phyloP scores from a whole-genome alignment of 495 filamentous ascomycete genomes.

The Talaromyces ruber region DNA sequence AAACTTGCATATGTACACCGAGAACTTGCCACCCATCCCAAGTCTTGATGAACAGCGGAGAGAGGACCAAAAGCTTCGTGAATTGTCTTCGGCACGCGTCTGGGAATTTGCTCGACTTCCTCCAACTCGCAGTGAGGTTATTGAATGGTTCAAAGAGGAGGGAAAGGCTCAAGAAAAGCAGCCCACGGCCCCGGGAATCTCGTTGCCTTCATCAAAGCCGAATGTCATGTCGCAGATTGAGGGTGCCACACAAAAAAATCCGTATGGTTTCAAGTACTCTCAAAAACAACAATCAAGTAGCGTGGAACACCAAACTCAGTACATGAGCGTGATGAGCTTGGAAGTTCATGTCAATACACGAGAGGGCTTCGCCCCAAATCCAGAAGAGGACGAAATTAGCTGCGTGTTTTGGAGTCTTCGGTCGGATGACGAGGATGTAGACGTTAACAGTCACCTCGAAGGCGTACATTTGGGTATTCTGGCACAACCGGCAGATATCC shows the following conservation, averaged over 20 bases:
- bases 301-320: constrained; percentile 77
- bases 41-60: constrained; percentile 41
- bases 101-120: constrained; percentile 47
- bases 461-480: constrained; percentile 59
- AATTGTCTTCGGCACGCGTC: constrained; percentile 16
- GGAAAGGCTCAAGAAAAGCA: background rate
- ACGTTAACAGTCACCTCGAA: constrained; percentile 43
- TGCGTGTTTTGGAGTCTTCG: constrained; percentile 88
- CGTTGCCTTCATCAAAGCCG: constrained; percentile 10
- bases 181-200: background rate
- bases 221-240: constrained; percentile 74
- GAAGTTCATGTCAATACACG: constrained; percentile 93
- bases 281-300: constrained; percentile 67
- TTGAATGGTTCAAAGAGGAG: constrained; percentile 50
- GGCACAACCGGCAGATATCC: constrained; percentile 12
- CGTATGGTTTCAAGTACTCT: constrained; percentile 78
- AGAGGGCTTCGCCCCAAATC: constrained; percentile 71
- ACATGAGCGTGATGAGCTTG: constrained; percentile 94
- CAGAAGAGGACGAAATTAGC: constrained; percentile 81
- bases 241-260: constrained; percentile 78
- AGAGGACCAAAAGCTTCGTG: constrained; percentile 38
- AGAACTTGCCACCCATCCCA: constrained; percentile 9
- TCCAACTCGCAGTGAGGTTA: constrained; percentile 64
- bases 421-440: constrained; percentile 54
- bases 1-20: constrained; percentile 45